These are phyloP conservation scores for Dryas octopetala DNA, from an alignment of 306 rosid species.

Conservation along the genomic window DNA sequence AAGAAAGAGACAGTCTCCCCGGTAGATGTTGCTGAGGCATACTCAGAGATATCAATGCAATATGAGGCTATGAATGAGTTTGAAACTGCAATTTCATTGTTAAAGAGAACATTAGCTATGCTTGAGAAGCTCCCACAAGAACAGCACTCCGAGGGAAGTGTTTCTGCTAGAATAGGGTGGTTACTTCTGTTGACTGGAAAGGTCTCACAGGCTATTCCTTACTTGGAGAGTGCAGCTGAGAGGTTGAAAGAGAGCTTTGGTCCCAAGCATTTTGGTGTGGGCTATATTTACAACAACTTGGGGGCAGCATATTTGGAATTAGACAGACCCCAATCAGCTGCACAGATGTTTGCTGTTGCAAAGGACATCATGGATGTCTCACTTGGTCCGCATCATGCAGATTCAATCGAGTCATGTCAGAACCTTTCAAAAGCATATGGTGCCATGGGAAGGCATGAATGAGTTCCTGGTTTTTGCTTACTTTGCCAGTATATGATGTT, in stretches of 20 bases:
- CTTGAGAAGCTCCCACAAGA: conserved; percentile 89
- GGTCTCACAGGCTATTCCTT: conserved; percentile 85
- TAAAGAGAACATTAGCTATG: conserved; percentile 67
- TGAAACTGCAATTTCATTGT: conserved; percentile 79
- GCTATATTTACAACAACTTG: conserved; percentile 87
- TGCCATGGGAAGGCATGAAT: conserved; percentile 66
- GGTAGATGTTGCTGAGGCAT: conserved; percentile 80
- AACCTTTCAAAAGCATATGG: conserved; percentile 91
- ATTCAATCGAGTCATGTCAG: conserved; percentile 87
- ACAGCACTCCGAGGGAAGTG: conserved; percentile 87
- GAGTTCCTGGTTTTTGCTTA: conserved; percentile 23
- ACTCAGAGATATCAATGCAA: conserved; percentile 81
- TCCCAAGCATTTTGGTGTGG: conserved; percentile 93
- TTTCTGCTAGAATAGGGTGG: conserved; percentile 93
- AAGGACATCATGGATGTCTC: conserved; percentile 93
- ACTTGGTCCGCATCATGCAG: conserved; percentile 88
- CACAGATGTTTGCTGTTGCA: conserved; percentile 89
- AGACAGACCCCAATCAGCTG: conserved; percentile 92
- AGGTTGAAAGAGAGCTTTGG: conserved; percentile 88
- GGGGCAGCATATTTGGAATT: conserved; percentile 95
- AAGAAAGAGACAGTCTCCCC: conserved; percentile 61
- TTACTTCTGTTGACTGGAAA: conserved; percentile 78
- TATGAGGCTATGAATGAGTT: conserved; percentile 90
- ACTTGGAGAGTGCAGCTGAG: conserved; percentile 87
- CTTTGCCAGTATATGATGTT: conserved; percentile 3